A percentile compares a stretch with the other conserved stretches of the same genome.
phyloP scores from a whole-genome alignment of 768 basidiomycete genomes.

The Mycena vulgaris region DNA sequence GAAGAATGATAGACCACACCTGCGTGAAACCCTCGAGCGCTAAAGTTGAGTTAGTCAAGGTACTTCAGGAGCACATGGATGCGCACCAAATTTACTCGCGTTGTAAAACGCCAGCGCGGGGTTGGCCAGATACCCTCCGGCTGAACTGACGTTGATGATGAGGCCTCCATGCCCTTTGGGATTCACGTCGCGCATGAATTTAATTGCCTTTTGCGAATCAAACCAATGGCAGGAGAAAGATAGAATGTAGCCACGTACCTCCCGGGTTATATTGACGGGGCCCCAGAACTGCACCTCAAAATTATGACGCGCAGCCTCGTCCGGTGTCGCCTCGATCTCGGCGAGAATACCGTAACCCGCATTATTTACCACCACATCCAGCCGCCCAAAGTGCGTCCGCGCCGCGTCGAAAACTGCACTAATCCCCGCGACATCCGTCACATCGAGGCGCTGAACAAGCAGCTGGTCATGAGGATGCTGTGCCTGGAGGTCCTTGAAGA shows the following conservation, averaged over 20 bases:
- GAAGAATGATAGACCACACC: background rate
- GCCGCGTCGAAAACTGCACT: conserved; percentile 50
- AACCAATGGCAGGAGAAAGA: background rate
- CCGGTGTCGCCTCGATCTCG: conserved; percentile 54
- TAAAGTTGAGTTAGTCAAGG: background rate
- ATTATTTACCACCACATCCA: conserved; percentile 65
- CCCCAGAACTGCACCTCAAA: conserved; percentile 65
- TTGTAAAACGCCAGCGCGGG: conserved; percentile 50
- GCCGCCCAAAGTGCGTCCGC: conserved; percentile 53
- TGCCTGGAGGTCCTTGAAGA: conserved; percentile 40
- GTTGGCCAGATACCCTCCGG: conserved; percentile 50
- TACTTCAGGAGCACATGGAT: background rate
- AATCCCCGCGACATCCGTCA: conserved; percentile 50
- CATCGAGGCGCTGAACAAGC: conserved; percentile 50
- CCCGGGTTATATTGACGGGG: conserved; percentile 54
- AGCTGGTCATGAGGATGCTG: conserved; percentile 43
- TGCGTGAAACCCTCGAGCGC: conserved; percentile 29
- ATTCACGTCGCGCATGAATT: conserved; percentile 46
- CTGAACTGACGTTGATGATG: conserved; percentile 51
- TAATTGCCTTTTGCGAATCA: conserved; percentile 18
- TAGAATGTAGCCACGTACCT: conserved; percentile 42
- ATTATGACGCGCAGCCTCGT: conserved; percentile 49
- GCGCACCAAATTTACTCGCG: conserved; percentile 55
- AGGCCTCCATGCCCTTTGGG: conserved; percentile 41
- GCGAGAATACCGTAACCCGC: conserved; percentile 55